phyloP scores from a whole-genome alignment of 441 rosid genomes.

The Populus hybrid region DNA sequence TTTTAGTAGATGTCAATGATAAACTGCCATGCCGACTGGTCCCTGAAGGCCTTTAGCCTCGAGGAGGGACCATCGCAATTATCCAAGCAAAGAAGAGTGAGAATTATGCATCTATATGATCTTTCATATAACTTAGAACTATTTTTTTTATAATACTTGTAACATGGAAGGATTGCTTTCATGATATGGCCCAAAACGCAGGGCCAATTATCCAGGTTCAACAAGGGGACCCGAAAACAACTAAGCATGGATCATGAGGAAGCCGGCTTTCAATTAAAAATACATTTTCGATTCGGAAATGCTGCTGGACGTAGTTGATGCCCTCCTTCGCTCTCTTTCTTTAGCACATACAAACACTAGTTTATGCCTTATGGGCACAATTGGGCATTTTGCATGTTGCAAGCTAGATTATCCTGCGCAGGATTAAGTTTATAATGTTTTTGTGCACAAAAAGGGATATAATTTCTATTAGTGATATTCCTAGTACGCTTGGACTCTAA shows the following conservation, averaged over 20 bases:
- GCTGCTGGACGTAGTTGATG: no score
- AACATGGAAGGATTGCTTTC: not conserved
- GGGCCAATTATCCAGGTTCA: not conserved
- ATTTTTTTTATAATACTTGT: not conserved
- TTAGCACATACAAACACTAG: no score
- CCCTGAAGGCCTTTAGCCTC: not conserved
- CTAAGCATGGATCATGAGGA: not conserved
- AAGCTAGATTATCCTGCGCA: no score
- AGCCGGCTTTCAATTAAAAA: no score
- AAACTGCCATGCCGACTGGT: not conserved
- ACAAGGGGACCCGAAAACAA: not conserved
- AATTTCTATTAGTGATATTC: no score
- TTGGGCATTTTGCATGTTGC: no score
- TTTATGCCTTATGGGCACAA: no score
- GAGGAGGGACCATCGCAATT: slow-evolving; percentile 1
- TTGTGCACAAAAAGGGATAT: no score
- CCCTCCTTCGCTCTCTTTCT: no score
- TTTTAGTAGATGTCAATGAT: not conserved
- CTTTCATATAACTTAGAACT: not conserved
- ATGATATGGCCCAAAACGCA: not conserved
- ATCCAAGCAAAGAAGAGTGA: slow-evolving; percentile 6
- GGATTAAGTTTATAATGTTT: no score
- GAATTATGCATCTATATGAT: not conserved
- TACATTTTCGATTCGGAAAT: no score
- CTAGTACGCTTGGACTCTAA: no score